These are phyloP conservation scores for Fusarium sp. DNA, from an alignment of 2,329 filamentous ascomycete species.

Conservation along the genomic window DNA sequence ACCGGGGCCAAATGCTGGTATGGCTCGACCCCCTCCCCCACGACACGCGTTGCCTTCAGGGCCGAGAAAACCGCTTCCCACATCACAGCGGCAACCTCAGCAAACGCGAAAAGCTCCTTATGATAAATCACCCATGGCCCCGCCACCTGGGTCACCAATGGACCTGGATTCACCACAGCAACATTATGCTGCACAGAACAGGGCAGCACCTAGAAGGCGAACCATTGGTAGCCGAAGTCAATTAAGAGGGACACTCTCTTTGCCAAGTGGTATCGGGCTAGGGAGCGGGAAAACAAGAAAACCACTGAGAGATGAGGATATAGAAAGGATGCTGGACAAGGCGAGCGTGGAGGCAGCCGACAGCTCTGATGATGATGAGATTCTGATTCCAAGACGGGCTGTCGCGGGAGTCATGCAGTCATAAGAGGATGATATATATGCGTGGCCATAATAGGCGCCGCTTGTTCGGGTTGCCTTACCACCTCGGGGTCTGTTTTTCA, in stretches of 20 bases:
- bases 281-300: slow-evolving; percentile 51
- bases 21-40: slow-evolving; percentile 26
- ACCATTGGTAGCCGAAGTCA: slow-evolving; percentile 53
- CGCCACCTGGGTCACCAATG: slow-evolving; percentile 58
- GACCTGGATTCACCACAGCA: slow-evolving; percentile 55
- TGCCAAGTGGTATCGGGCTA: slow-evolving; percentile 60
- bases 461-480: neutral
- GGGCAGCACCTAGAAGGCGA: slow-evolving; percentile 56
- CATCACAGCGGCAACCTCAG: slow-evolving; percentile 56
- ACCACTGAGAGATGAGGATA: slow-evolving; percentile 64
- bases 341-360: slow-evolving; percentile 60
- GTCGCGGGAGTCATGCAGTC: slow-evolving; percentile 46
- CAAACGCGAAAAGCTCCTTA: slow-evolving; percentile 59
- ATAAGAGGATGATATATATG: slow-evolving; percentile 13
- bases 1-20: slow-evolving; percentile 42
- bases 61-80: slow-evolving; percentile 63
- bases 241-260: slow-evolving; percentile 56
- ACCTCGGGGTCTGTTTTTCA: neutral
- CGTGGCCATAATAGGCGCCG: neutral
- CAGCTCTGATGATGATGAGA: slow-evolving; percentile 69
- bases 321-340: slow-evolving; percentile 67
- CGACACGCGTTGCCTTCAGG: slow-evolving; percentile 58
- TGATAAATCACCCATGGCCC: slow-evolving; percentile 56
- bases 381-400: slow-evolving; percentile 55
- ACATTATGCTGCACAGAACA: slow-evolving; percentile 39